Evolutionary conservation across 1,284 basidiomycete genomes (phyloP), one percentile per base, ranked within the genome.

Genomic region (Boletus smithii): DNA sequence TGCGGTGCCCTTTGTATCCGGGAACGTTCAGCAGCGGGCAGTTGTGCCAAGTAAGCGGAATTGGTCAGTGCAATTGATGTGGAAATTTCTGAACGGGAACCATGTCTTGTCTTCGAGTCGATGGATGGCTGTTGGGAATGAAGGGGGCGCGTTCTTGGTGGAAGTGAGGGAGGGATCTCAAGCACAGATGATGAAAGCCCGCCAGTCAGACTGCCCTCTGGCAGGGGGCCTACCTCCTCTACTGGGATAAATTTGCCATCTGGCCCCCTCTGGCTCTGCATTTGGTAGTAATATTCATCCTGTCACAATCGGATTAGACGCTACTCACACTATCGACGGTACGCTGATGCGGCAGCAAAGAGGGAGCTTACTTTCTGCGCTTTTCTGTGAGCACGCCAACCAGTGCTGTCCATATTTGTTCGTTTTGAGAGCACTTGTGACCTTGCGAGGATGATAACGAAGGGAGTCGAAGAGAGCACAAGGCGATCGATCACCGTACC

Each of bases 1-100:
- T 77, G 74, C 17, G 77, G 78, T 10, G 78, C 71, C 40, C 73
- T 71, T 32, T 83, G 69, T 13, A 71, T 68, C 38, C 75, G 69
- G 8, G 86, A 81, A 41, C 88, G 74, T 56, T 90, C 83, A 18
- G 81, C 73, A 2, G 87, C 77, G 40, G 71, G 73, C 66, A 86
- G 69, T 32, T 72, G 71, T 8, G 76, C 72, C 44, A 83, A 62
- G 45, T 74, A 62, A 36, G 54, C 59, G 26, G 67, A 58, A 48
- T 66, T 66, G 2, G 50, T 42, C 23, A 44, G 46, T 24, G 48
- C 22, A 3, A 47, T 18, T 14, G 48, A 44, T 3, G 13, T n/a
- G 16, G 56, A 27, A 29, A 43, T 33, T 17, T 61, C 38, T 34
- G 54, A 18, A 26, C 22, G 54, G 14, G n/a, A 55, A 11, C 10